Base-by-base conservation (phyloP, 1,284 basidiomycete genomes). In the Ceratobasidium theobromae region DNA sequence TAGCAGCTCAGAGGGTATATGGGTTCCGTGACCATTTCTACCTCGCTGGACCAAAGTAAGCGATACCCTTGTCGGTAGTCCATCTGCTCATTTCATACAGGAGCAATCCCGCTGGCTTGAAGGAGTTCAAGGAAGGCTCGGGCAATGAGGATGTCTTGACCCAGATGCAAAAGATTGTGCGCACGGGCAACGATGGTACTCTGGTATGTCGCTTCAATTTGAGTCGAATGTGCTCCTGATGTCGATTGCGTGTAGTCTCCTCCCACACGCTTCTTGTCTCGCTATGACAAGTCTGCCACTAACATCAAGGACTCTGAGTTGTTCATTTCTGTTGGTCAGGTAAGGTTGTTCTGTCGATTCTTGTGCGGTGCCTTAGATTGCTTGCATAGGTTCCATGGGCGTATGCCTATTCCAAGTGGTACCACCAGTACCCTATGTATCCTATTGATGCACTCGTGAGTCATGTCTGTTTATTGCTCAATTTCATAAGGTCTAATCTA, bases 211-310 rank as follows among this genome's bases (percentile, higher is more conserved):
- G 5, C 21, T 6, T 14, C 5, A 6, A 11, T 5, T 48, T 11
- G n/a, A 25, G 3, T 25, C 6, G 4, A 25, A 11, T 5, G 45
- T 25, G 35, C 27, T 18, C 9, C 43, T n/a, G 21, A 41, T 41
- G 69, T 8, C 14, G 6, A 51, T 27, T 41, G 43, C 2, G 66
- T 70, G 28, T 73, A 74, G 4, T 6, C 6, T 11, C 72, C 72
- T 5, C 72, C 80, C 2, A 77, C 77, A 18, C 78, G 81, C 18
- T 84, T 84, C 72, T 76, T 83, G 16, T 81, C 80, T 2, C 78
- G 81, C 2, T 84, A 77, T 67, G 82, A 84, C 67, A 83, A 83
- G 70, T 81, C 80, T 55, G 82, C 82, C 8, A 83, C 81, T 0
- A 82, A 83, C 69, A 82, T 84, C 71, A 83, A 82, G 67, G 81